Percentiles rank a stretch among this genome's conserved stretches.
Conservation (phyloP, 139 green algal genomes). For the Picochlorum sp. region DNA sequence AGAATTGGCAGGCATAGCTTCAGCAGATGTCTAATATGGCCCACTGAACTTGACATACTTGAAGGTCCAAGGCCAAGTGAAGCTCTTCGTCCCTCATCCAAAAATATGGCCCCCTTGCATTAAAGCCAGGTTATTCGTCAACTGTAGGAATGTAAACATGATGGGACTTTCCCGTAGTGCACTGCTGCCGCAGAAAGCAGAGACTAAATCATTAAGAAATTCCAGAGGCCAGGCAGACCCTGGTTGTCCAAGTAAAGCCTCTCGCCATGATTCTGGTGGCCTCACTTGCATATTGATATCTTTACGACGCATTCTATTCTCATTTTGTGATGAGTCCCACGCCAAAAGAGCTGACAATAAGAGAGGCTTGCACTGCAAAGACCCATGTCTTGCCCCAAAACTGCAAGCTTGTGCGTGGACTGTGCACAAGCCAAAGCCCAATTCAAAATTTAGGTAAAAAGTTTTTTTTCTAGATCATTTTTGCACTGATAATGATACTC, state of each 20-base stretch:
- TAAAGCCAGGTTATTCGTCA: too few relatives aligned
- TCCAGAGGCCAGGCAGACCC: too few relatives aligned
- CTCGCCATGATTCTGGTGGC: neutral
- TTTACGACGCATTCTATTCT: neutral
- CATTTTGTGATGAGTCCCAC: slow-evolving; percentile 43
- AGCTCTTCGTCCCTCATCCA: too few relatives aligned
- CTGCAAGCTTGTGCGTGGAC: slow-evolving; percentile 9
- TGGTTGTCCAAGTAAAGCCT: neutral
- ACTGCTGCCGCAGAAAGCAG: too few relatives aligned
- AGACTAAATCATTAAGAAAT: too few relatives aligned
- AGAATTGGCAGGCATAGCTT: too few relatives aligned
- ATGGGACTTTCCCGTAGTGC: too few relatives aligned
- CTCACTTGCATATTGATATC: neutral
- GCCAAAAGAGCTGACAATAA: slow-evolving; percentile 57
- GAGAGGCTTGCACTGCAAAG: slow-evolving; percentile 42
- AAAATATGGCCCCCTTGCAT: too few relatives aligned
- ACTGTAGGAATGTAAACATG: too few relatives aligned
- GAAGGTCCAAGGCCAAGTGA: too few relatives aligned
- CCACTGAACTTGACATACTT: too few relatives aligned
- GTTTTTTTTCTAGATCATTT: slow-evolving; percentile 40
- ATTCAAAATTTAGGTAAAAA: slow-evolving; percentile 59
- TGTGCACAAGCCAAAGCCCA: slow-evolving; percentile 40
- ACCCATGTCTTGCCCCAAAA: slow-evolving; percentile 37
- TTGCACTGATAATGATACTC: slow-evolving; percentile 72
- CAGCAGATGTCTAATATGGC: too few relatives aligned